Evolutionary conservation across 306 rosid species (phyloP).

Genomic region (Glycine latifolia): DNA sequence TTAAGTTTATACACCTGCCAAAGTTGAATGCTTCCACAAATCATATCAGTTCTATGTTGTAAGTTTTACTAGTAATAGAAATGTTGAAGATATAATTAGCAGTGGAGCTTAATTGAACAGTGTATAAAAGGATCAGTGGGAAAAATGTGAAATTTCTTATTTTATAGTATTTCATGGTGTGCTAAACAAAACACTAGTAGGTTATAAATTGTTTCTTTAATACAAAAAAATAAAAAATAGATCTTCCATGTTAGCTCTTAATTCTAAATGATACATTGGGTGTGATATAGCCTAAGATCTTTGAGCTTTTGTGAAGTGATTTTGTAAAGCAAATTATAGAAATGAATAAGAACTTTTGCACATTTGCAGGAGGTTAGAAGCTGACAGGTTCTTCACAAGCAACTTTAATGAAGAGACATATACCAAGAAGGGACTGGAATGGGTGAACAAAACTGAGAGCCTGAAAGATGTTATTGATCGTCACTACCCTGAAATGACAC

Average conservation of each 20-base stretch:
- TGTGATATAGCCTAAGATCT: too few species aligned
- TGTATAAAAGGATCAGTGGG: too few species aligned
- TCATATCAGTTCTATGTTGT: neutral
- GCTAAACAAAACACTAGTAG: neutral
- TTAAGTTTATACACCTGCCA: neutral
- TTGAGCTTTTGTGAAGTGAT: neutral
- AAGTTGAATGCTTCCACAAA: neutral
- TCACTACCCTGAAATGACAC: conserved; percentile 62
- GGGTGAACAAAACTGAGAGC: conserved; percentile 70
- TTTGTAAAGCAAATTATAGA: neutral
- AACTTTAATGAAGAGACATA: conserved; percentile 62
- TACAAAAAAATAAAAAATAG: too few species aligned
- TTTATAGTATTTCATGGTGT: neutral
- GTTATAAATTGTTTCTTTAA: neutral
- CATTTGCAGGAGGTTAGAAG: conserved; percentile 63
- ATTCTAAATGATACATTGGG: too few species aligned
- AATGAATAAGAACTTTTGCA: neutral
- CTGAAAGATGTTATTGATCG: conserved; percentile 66
- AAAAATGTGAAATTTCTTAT: neutral
- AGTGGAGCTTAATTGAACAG: neutral
- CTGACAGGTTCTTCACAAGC: conserved; percentile 69
- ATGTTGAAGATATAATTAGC: neutral
- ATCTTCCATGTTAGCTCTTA: neutral
- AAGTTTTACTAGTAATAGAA: neutral
- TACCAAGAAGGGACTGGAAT: conserved; percentile 59